phyloP scores from a whole-genome alignment of 139 green algal genomes.

The Chlamydomonas incerta region DNA sequence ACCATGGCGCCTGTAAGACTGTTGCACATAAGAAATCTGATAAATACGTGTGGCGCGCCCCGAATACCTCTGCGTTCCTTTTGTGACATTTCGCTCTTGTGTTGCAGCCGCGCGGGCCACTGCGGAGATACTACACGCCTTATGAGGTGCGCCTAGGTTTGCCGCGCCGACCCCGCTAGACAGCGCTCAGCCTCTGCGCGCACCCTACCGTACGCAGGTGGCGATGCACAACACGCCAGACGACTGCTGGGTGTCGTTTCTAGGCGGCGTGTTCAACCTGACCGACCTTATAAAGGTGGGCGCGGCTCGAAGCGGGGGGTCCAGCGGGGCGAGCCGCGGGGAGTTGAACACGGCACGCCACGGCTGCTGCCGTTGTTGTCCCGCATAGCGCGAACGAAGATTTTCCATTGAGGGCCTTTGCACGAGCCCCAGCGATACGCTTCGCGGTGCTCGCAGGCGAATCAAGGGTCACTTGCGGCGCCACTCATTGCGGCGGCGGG shows the following conservation, averaged over 20 bases:
- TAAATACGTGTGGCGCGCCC: too few species aligned
- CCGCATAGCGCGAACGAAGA: too few species aligned
- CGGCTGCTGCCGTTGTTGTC: too few species aligned
- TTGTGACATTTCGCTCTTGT: not conserved
- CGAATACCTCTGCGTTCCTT: too few species aligned
- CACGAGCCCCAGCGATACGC: too few species aligned
- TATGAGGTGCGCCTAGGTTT: conserved; percentile 68
- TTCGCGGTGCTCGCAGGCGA: conserved; percentile 49
- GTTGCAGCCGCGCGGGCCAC: not conserved
- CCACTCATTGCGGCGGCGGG: conserved; percentile 76
- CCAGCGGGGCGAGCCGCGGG: too few species aligned
- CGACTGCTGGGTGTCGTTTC: conserved; percentile 83
- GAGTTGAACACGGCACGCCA: too few species aligned
- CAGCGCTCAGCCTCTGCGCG: too few species aligned
- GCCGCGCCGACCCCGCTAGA: not conserved
- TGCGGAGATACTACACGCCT: conserved; percentile 64
- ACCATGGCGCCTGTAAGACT: conserved; percentile 3
- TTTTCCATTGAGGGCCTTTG: too few species aligned
- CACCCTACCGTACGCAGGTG: conserved; percentile 48
- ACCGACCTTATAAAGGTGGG: conserved; percentile 66
- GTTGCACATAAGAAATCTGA: too few species aligned
- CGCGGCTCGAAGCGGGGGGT: too few species aligned
- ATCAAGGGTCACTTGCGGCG: conserved; percentile 61
- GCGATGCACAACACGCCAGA: conserved; percentile 70
- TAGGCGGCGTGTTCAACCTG: conserved; percentile 73